Evolutionary conservation across 306 rosid genomes (phyloP).

Genomic region (Cercis canadensis): DNA sequence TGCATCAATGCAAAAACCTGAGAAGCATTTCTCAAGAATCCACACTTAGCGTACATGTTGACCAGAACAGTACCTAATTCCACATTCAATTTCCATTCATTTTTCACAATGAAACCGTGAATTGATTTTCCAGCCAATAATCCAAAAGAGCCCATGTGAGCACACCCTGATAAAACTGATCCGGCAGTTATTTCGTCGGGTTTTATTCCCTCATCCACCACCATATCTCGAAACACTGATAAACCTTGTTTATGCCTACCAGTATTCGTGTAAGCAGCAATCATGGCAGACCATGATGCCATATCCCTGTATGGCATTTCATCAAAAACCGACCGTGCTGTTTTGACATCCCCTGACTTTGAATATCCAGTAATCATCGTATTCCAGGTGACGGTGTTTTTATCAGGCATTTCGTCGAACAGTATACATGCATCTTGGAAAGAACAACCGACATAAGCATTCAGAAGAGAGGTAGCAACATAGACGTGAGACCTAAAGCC

Average conservation of each 20-base stretch:
- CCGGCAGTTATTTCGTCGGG: constrained; percentile 49
- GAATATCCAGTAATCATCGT: constrained; percentile 64
- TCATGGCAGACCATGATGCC: constrained; percentile 63
- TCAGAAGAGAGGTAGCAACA: constrained; percentile 52
- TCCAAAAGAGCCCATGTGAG: constrained; percentile 55
- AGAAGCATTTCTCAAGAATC: constrained; percentile 51
- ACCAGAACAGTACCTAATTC: constrained; percentile 67
- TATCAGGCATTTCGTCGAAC: constrained; percentile 71
- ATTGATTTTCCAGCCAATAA: constrained; percentile 65
- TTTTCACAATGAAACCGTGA: constrained; percentile 60
- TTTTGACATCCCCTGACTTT: constrained; percentile 45
- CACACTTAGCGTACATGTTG: constrained; percentile 65
- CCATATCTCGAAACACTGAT: constrained; percentile 58
- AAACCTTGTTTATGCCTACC: constrained; percentile 39
- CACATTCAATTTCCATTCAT: constrained; percentile 58
- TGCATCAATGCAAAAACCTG: constrained; percentile 52
- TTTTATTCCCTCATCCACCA: constrained; percentile 41
- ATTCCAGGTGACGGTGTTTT: constrained; percentile 60
- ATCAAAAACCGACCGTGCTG: constrained; percentile 48
- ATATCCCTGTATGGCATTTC: constrained; percentile 53
- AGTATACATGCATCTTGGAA: constrained; percentile 46
- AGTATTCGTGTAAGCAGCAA: constrained; percentile 48
- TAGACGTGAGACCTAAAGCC: constrained; percentile 59
- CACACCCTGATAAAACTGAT: constrained; percentile 56
- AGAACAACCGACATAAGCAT: constrained; percentile 38